These are phyloP conservation scores for Tubosaeta brunneosetosa DNA, from an alignment of 768 basidiomycete species.

Conservation along the genomic window DNA sequence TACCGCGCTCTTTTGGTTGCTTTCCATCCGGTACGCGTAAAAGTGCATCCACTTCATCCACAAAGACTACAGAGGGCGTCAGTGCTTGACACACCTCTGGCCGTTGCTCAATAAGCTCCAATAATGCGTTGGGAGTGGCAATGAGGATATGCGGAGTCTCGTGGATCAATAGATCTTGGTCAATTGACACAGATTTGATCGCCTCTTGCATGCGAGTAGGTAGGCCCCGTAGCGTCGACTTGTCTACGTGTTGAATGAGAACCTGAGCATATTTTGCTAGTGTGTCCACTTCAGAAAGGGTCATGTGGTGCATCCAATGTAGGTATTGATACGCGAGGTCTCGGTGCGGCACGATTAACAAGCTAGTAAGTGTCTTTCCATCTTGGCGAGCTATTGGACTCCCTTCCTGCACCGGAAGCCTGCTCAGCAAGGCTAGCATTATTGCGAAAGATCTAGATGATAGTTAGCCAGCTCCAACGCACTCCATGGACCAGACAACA, in stretches of 20 bases:
- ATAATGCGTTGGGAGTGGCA: constrained; percentile 63
- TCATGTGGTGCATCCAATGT: constrained; percentile 59
- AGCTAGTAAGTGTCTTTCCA: constrained; percentile 40
- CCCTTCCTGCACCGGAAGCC: constrained; percentile 35
- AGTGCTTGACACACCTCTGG: constrained; percentile 41
- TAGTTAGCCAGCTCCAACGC: constrained; percentile 1
- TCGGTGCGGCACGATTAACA: constrained; percentile 68
- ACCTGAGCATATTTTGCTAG: constrained; percentile 50
- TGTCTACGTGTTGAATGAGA: constrained; percentile 50
- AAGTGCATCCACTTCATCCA: constrained; percentile 76
- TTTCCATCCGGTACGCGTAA: constrained; percentile 45
- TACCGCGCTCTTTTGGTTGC: constrained; percentile 36
- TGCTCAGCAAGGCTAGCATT: constrained; percentile 60
- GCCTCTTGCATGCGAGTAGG: constrained; percentile 27
- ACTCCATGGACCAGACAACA: constrained; percentile 21
- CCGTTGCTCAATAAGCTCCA: constrained; percentile 49
- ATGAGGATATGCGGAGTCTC: constrained; percentile 64
- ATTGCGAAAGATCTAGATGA: constrained; percentile 64
- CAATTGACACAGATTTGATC: constrained; percentile 24
- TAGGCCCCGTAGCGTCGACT: constrained; percentile 11
- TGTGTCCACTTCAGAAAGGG: constrained; percentile 27
- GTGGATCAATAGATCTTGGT: constrained; percentile 35
- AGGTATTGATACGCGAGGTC: constrained; percentile 66
- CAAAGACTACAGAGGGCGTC: constrained; percentile 52
- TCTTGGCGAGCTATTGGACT: constrained; percentile 13